Evolutionary conservation across 2,329 filamentous ascomycete species (phyloP).

Genomic region (Annulohypoxylon truncatum): DNA sequence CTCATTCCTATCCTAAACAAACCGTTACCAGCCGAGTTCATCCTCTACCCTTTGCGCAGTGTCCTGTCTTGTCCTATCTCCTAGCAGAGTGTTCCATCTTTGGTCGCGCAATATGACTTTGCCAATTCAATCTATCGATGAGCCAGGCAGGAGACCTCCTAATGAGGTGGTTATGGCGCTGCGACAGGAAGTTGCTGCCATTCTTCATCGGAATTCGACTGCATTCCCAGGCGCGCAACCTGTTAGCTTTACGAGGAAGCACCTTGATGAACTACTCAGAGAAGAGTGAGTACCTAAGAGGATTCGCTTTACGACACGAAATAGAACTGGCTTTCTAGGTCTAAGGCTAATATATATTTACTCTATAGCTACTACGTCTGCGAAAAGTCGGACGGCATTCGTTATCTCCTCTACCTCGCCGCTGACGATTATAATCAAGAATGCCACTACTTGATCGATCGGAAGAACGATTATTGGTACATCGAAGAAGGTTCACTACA

Average conservation of each 20-base stretch:
- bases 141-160: constrained; percentile 74
- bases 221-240: constrained; percentile 93
- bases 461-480: constrained; percentile 97
- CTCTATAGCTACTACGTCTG: constrained; percentile 85
- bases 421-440: constrained; percentile 70
- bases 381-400: constrained; percentile 97
- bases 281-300: constrained; percentile 69
- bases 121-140: constrained; percentile 64
- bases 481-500: constrained; percentile 77
- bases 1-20: constrained; percentile 6
- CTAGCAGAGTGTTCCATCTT: background rate
- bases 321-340: background rate
- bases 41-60: constrained; percentile 2
- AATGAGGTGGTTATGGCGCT: constrained; percentile 70
- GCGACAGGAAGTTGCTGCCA: constrained; percentile 76
- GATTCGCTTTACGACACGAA: background rate
- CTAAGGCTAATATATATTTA: constrained; percentile 19
- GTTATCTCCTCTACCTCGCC: constrained; percentile 93
- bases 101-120: constrained; percentile 21
- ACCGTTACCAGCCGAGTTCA: background rate
- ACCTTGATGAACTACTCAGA: constrained; percentile 82
- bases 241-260: constrained; percentile 86
- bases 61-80: background rate
- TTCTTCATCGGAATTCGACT: constrained; percentile 76
- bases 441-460: constrained; percentile 92